Evolutionary conservation across 176 grass and related monocot species (phyloP).

Genomic region (Zea luxurians): DNA sequence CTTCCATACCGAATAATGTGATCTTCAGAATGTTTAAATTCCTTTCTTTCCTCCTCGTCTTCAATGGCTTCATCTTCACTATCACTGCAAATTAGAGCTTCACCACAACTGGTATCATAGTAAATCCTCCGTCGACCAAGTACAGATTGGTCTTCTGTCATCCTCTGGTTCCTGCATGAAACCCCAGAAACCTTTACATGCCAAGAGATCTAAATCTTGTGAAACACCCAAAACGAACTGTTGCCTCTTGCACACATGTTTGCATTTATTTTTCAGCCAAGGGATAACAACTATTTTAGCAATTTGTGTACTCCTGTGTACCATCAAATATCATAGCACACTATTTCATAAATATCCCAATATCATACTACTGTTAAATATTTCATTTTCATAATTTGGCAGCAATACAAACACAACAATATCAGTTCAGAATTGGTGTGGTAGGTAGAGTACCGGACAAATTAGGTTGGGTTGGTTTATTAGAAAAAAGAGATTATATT

Average conservation of each 20-base stretch:
- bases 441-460: too few species aligned
- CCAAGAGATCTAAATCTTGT: slow-evolving; percentile 9
- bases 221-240: neutral
- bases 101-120: slow-evolving; percentile 76
- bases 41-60: slow-evolving; percentile 77
- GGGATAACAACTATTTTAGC: neutral
- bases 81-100: slow-evolving; percentile 90
- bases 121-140: slow-evolving; percentile 87
- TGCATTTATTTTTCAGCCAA: neutral
- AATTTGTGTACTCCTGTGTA: neutral
- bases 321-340: neutral
- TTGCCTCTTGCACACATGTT: neutral
- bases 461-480: too few species aligned
- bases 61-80: slow-evolving; percentile 86
- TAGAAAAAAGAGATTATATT: too few species aligned
- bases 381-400: neutral
- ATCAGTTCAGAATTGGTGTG: neutral
- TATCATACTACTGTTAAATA: neutral
- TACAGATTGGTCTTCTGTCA: slow-evolving; percentile 93
- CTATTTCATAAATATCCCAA: neutral
- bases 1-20: slow-evolving; percentile 66
- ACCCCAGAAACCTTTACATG: neutral
- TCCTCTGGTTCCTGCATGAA: slow-evolving; percentile 77
- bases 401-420: neutral
- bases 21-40: slow-evolving; percentile 70